Percentiles rank a stretch among this genome's conserved stretches.
Conservation (phyloP, 2,329 filamentous ascomycete species). For the Epichloe glyceriae region DNA sequence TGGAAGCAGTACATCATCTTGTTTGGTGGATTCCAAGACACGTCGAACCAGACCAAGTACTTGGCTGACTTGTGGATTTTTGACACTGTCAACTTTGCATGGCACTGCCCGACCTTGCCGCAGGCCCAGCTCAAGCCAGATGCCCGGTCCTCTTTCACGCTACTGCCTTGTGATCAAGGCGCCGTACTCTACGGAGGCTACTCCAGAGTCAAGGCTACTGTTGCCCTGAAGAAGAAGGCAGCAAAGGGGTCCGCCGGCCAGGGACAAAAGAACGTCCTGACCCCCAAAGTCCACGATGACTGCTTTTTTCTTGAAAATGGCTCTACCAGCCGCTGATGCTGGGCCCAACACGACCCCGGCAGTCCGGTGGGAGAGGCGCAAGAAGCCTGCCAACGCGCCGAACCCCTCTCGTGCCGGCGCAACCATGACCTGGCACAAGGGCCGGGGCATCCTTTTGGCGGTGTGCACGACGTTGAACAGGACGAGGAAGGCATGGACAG, state of each 20-base stretch:
- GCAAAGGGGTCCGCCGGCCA: slow-evolving; percentile 43
- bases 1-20: slow-evolving; percentile 95
- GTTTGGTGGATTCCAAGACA: slow-evolving; percentile 96
- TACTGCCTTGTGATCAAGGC: slow-evolving; percentile 80
- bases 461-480: slow-evolving; percentile 84
- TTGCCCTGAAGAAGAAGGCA: slow-evolving; percentile 43
- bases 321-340: slow-evolving; percentile 55
- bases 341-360: slow-evolving; percentile 51
- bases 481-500: slow-evolving; percentile 92
- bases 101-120: slow-evolving; percentile 66
- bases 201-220: slow-evolving; percentile 70
- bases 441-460: slow-evolving; percentile 88
- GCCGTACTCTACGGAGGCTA: slow-evolving; percentile 90
- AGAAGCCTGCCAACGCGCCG: slow-evolving; percentile 81
- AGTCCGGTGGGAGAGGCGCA: slow-evolving; percentile 84
- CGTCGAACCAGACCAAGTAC: slow-evolving; percentile 88
- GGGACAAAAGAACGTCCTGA: slow-evolving; percentile 58
- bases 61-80: slow-evolving; percentile 91
- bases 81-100: slow-evolving; percentile 75
- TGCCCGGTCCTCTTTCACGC: slow-evolving; percentile 78
- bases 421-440: slow-evolving; percentile 91
- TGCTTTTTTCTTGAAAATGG: slow-evolving; percentile 86
- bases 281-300: slow-evolving; percentile 86
- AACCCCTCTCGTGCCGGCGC: slow-evolving; percentile 73
- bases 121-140: slow-evolving; percentile 79